Conservation (phyloP, 176 grass and related monocot genomes). For the Rhynchospora breviuscula region DNA sequence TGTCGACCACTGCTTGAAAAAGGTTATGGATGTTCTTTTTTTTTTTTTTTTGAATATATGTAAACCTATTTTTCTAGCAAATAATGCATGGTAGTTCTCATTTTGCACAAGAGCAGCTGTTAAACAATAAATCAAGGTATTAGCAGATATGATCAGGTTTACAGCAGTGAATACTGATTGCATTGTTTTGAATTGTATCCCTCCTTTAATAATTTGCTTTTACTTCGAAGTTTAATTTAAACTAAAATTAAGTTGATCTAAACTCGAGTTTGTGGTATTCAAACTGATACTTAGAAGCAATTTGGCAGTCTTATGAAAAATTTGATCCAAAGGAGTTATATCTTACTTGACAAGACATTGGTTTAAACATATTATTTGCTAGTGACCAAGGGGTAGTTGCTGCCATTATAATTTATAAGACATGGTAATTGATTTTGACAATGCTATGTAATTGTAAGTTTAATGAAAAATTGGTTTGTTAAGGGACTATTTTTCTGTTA, state of each 20-base stretch:
- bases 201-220: background rate
- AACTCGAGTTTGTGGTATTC: background rate
- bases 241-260: background rate
- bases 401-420: background rate
- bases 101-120: background rate
- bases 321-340: background rate
- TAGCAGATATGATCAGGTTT: background rate
- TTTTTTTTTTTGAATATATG: background rate
- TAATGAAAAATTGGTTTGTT: background rate
- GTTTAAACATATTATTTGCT: background rate
- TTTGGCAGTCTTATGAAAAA: background rate
- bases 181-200: background rate
- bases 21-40: conserved; percentile 35
- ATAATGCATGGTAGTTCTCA: background rate
- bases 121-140: background rate
- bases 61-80: background rate
- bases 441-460: background rate
- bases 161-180: background rate
- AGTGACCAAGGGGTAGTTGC: background rate
- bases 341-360: background rate
- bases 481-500: background rate
- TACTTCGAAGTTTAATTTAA: background rate
- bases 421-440: background rate
- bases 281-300: background rate
- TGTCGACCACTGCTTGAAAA: conserved; percentile 56